Conservation (phyloP, 352 stramenopile genomes). For the Phytophthora macrochlamydospora region DNA sequence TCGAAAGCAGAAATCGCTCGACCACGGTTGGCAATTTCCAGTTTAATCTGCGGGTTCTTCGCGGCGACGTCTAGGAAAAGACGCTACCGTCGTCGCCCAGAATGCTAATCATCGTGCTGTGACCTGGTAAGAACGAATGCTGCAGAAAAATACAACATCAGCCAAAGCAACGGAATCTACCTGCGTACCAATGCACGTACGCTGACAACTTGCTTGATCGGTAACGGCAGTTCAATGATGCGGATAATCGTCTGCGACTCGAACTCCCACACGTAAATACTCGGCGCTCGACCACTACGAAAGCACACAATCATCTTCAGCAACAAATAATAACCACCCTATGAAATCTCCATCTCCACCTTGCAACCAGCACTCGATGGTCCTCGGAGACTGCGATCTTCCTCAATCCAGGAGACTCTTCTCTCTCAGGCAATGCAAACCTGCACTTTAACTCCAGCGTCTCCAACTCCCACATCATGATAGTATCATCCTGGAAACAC, state of each 20-base stretch:
- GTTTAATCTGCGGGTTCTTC: slow-evolving; percentile 71
- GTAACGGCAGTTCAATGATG: slow-evolving; percentile 82
- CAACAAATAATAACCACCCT: not conserved
- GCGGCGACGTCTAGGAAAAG: slow-evolving; percentile 74
- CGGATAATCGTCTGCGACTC: slow-evolving; percentile 85
- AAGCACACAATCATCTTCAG: not conserved
- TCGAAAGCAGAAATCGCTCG: slow-evolving; percentile 65
- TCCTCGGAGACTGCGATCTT: slow-evolving; percentile 81
- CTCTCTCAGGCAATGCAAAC: slow-evolving; percentile 70
- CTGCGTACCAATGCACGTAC: slow-evolving; percentile 32
- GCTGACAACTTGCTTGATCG: slow-evolving; percentile 66
- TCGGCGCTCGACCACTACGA: slow-evolving; percentile 67
- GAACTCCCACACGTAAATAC: slow-evolving; percentile 86
- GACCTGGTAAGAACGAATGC: slow-evolving; percentile 70
- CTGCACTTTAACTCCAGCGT: slow-evolving; percentile 73
- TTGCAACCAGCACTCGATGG: slow-evolving; percentile 78
- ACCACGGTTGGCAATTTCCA: slow-evolving; percentile 67
- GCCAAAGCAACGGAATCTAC: not conserved
- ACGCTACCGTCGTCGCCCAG: slow-evolving; percentile 69
- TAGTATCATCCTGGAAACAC: slow-evolving; percentile 82
- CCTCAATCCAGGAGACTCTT: slow-evolving; percentile 59
- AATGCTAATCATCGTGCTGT: slow-evolving; percentile 66
- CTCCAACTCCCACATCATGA: slow-evolving; percentile 89
- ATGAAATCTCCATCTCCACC: slow-evolving; percentile 34
- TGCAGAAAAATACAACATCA: slow-evolving; percentile 19